phyloP scores from a whole-genome alignment of 768 basidiomycete species.

The Russula ochroleuca region DNA sequence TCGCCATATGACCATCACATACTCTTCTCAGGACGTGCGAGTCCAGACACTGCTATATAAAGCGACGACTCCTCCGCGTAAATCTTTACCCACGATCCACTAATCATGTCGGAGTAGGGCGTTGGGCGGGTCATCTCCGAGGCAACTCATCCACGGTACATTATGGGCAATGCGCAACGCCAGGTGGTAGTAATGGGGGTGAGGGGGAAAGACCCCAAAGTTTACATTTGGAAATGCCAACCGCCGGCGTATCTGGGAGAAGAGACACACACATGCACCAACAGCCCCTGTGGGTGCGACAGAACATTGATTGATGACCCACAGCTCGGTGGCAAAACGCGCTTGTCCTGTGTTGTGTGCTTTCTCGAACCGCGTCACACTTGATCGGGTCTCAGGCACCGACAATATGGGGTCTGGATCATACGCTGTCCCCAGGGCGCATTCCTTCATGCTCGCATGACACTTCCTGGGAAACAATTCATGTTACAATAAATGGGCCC shows the following conservation, averaged over 20 bases:
- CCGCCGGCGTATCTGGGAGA: not conserved
- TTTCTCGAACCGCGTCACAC: not conserved
- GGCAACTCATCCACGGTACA: not conserved
- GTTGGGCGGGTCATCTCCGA: not conserved
- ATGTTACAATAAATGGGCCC: not conserved
- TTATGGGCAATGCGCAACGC: not conserved
- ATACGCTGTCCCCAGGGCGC: not conserved
- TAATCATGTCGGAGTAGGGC: not conserved
- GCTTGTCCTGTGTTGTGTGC: not conserved
- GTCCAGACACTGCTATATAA: not conserved
- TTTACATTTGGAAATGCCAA: conserved; percentile 15
- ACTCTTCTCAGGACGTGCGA: not conserved
- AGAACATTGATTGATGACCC: not conserved
- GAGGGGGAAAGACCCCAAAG: not conserved
- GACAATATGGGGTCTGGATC: conserved; percentile 5
- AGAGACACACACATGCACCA: conserved; percentile 2
- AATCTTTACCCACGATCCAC: not conserved
- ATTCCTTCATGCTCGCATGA: conserved; percentile 1
- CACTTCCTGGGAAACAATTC: not conserved
- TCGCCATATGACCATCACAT: not conserved
- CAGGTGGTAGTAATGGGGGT: not conserved
- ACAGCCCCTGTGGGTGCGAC: not conserved
- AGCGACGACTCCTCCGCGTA: not conserved
- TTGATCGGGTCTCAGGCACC: conserved; percentile 9
- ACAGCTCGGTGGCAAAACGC: not conserved